These are phyloP conservation scores for Endoconidiophora laricicola DNA, from an alignment of 2,329 filamentous ascomycete species.

Conservation along the genomic window DNA sequence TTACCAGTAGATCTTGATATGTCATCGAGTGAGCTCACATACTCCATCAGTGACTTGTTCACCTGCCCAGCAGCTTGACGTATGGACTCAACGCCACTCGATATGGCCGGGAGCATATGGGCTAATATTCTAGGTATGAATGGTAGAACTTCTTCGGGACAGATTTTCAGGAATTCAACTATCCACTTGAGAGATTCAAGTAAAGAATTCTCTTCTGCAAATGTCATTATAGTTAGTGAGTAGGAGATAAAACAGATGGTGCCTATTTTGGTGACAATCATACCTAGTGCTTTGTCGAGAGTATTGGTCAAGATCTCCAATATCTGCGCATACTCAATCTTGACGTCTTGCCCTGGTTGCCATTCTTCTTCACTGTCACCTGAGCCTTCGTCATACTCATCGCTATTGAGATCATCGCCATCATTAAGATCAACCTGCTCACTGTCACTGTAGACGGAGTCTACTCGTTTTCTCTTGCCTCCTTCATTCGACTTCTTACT, in stretches of 20 bases:
- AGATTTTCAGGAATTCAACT: conserved; percentile 91
- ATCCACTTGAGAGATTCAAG: conserved; percentile 89
- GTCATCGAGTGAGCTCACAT: conserved; percentile 79
- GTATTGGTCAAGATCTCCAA: conserved; percentile 83
- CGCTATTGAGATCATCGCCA: conserved; percentile 42
- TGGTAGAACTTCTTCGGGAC: conserved; percentile 84
- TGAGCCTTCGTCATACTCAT: conserved; percentile 37
- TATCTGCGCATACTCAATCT: conserved; percentile 83
- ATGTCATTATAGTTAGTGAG: conserved; percentile 12
- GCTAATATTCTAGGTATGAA: conserved; percentile 88
- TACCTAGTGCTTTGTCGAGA: conserved; percentile 65
- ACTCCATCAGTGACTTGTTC: conserved; percentile 81
- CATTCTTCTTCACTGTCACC: conserved; percentile 71
- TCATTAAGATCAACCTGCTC: conserved; percentile 40
- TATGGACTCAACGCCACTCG: conserved; percentile 77
- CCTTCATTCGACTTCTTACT: conserved; percentile 57
- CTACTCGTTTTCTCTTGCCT: conserved; percentile 51
- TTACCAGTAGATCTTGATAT: conserved; percentile 24
- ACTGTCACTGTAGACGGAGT: conserved; percentile 52
- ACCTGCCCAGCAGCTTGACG: conserved; percentile 76
- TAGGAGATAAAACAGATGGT: neutral
- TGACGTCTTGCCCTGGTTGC: conserved; percentile 92
- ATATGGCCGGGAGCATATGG: conserved; percentile 84
- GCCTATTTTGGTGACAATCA: conserved; percentile 15
- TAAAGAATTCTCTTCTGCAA: conserved; percentile 70